These are phyloP conservation scores for Camelina laxa DNA, from an alignment of 345 rosid species.

Conservation along the genomic window DNA sequence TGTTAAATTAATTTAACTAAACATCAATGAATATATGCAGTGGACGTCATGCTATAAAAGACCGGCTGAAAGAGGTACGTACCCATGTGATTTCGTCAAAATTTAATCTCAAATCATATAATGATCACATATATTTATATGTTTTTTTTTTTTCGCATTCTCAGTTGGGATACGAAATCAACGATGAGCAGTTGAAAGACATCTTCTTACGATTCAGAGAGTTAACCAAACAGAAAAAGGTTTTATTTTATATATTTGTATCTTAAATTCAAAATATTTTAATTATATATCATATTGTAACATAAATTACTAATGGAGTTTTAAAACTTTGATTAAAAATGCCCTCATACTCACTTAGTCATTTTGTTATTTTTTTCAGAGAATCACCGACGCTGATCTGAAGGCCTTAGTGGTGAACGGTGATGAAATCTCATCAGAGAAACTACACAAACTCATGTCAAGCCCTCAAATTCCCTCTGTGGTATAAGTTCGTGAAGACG, in stretches of 20 bases:
- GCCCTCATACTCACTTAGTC: not conserved
- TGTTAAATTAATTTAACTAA: not conserved
- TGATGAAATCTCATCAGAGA: slow-evolving; percentile 17
- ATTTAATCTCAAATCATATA: not conserved
- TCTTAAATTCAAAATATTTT: not conserved
- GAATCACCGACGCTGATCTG: slow-evolving; percentile 40
- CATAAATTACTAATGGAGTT: not conserved
- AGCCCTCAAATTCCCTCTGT: slow-evolving; percentile 21
- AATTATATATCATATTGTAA: not conserved
- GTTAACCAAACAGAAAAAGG: slow-evolving; percentile 88
- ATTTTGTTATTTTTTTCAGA: slow-evolving; percentile 15
- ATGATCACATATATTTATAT: slow-evolving; percentile 11
- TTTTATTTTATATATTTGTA: slow-evolving; percentile 13
- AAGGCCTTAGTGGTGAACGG: slow-evolving; percentile 16
- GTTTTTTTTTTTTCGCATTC: not conserved
- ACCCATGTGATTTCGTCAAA: not conserved
- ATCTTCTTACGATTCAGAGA: slow-evolving; percentile 80
- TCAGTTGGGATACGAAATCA: slow-evolving; percentile 85
- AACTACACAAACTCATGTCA: slow-evolving; percentile 1
- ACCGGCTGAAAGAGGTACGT: slow-evolving; percentile 82
- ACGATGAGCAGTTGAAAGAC: slow-evolving; percentile 63
- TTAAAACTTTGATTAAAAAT: not conserved
- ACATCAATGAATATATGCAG: slow-evolving; percentile 43
- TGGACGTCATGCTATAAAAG: slow-evolving; percentile 91
- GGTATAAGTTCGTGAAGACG: slow-evolving; percentile 14